Base-by-base conservation (phyloP, 495 filamentous ascomycete species). In the Hypomontagnella monticulosa region DNA sequence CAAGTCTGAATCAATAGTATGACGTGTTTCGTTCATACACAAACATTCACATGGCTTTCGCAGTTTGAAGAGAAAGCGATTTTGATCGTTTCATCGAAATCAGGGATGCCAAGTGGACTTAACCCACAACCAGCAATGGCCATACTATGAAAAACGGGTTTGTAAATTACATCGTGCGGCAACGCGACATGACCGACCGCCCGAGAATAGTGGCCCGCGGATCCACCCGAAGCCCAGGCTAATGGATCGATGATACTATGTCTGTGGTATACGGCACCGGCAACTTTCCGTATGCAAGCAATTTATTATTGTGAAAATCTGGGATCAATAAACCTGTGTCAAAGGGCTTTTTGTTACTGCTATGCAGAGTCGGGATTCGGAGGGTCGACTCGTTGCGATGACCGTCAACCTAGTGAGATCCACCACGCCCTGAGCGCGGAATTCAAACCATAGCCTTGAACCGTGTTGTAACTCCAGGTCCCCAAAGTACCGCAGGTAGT, bases 281-380 rank as follows among this genome's bases (percentile, higher is more conserved):
- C 9, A 49, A 58, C 42, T 6, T 30, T 20, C 37, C 57, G 44
- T 50, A 36, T 27, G 27, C 18, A 43, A 51, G 15, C 11, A 59
- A 30, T 42, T 23, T 27, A 27, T 27, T 19, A 32, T 30, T 4
- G 3, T 14, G 32, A 56, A 57, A 34, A 50, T 27, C 6, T 2
- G 23, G 23, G 6, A 27, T 27, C 23, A 27, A 27, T 27, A 27
- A 27, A 27, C 23, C 23, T 27, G 23, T 27, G 23, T 27, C 23
- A 27, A 27, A 27, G 23, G 23, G 23, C 23, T 27, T 27, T 27
- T 27, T 27, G 23, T 6, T 27, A 6, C 3, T 27, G 6, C 2
- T 27, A 27, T 27, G 23, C 8, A 32, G 16, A 47, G 47, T 37
- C 61, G 61, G 61, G 40, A 47, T 64, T 64, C 61, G 61, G 61